Evolutionary conservation across 2,329 filamentous ascomycete genomes (phyloP).

Genomic region (Raffaelea arxii): DNA sequence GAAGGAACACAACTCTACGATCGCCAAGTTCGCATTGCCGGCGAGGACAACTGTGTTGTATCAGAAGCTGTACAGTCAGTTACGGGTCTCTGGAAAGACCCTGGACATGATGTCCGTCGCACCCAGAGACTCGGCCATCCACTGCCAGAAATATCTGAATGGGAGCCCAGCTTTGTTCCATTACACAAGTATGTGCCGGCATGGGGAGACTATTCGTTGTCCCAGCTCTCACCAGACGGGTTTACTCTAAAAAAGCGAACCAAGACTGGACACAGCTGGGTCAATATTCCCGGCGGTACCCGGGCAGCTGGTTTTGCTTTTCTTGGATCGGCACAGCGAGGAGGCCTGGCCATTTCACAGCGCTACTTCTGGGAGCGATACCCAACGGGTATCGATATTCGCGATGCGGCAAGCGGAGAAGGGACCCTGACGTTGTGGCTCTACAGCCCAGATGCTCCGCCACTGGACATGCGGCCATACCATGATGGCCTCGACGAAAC

Average conservation of each 20-base stretch:
- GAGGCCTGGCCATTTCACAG: conserved; percentile 49
- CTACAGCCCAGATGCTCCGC: conserved; percentile 45
- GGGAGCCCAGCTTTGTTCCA: conserved; percentile 17
- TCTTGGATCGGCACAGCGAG: conserved; percentile 44
- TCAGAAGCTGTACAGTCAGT: conserved; percentile 50
- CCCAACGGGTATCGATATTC: conserved; percentile 47
- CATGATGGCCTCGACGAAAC: conserved; percentile 48
- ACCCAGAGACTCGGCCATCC: conserved; percentile 27
- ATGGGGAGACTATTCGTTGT: conserved; percentile 48
- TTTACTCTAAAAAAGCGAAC: conserved; percentile 52
- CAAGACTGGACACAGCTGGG: conserved; percentile 45
- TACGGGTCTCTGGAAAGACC: conserved; percentile 47
- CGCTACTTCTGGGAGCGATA: conserved; percentile 58
- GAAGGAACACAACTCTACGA: conserved; percentile 43
- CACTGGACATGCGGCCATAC: conserved; percentile 46
- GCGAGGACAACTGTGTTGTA: conserved; percentile 43
- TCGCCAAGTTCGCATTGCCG: conserved; percentile 47
- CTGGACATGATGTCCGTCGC: conserved; percentile 34
- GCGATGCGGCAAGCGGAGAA: conserved; percentile 35
- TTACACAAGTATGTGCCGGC: conserved; percentile 29
- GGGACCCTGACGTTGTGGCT: conserved; percentile 50
- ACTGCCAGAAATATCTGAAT: conserved; percentile 19
- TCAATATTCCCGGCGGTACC: conserved; percentile 47
- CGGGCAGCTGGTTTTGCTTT: conserved; percentile 48
- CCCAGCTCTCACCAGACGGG: conserved; percentile 49